These are phyloP conservation scores for Litsea cubeba DNA, from an alignment of 164 flowering plant species.

Conservation along the genomic window DNA sequence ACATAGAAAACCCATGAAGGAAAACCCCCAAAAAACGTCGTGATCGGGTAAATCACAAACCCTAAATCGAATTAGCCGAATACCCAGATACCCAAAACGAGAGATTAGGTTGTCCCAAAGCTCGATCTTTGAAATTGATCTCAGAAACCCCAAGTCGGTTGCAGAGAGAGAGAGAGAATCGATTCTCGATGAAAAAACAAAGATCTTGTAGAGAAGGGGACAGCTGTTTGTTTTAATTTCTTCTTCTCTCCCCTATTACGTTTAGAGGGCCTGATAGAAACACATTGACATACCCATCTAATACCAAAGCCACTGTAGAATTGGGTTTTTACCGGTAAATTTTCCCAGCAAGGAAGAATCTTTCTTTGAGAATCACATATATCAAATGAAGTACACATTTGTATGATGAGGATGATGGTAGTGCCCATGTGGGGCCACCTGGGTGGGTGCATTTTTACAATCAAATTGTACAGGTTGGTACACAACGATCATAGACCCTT, in stretches of 20 bases:
- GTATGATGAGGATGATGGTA: too few species aligned
- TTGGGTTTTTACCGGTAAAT: constrained; percentile 5
- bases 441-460: too few species aligned
- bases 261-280: not conserved
- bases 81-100: constrained; percentile 6
- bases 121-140: constrained; percentile 15
- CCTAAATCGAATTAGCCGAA: constrained; percentile 1
- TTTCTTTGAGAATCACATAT: too few species aligned
- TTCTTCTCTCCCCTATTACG: not conserved
- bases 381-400: too few species aligned
- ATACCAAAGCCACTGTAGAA: constrained; percentile 6
- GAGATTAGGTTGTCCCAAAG: constrained; percentile 1
- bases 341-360: too few species aligned
- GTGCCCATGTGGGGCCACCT: too few species aligned
- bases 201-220: not conserved
- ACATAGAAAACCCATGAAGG: constrained; percentile 17
- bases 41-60: constrained; percentile 20
- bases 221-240: constrained; percentile 3
- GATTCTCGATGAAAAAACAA: constrained; percentile 1
- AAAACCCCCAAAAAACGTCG: constrained; percentile 17
- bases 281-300: constrained; percentile 14
- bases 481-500: too few species aligned
- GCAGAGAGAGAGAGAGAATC: not conserved
- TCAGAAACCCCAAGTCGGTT: constrained; percentile 1
- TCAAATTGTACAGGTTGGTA: too few species aligned